Conservation (phyloP, 176 grass and related monocot species). For the Poa pratensis region DNA sequence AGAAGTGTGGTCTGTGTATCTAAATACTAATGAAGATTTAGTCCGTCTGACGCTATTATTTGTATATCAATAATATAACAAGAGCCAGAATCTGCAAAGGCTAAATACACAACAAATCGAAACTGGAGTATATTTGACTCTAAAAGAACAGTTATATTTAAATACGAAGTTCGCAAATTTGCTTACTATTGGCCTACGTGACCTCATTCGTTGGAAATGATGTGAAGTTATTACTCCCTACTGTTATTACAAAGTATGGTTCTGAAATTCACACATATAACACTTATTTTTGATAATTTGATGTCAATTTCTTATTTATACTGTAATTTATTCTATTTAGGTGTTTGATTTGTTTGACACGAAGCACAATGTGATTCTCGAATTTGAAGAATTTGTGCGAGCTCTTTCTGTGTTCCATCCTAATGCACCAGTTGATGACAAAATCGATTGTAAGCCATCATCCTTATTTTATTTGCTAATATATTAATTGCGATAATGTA, state of each 20-base stretch:
- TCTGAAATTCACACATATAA: not conserved
- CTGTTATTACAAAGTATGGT: constrained; percentile 22
- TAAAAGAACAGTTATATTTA: not conserved
- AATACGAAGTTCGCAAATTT: not conserved
- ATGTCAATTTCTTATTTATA: constrained; percentile 15
- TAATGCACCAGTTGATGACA: constrained; percentile 67
- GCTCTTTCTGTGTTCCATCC: constrained; percentile 89
- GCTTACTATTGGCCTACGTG: not conserved
- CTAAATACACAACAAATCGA: not conserved
- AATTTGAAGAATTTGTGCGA: constrained; percentile 81
- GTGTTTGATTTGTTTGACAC: constrained; percentile 87
- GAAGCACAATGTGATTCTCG: constrained; percentile 76
- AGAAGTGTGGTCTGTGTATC: not conserved
- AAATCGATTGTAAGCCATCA: constrained; percentile 75
- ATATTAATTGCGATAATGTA: not conserved
- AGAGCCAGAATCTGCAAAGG: not conserved
- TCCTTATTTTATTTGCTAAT: constrained; percentile 15
- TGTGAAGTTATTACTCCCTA: not conserved
- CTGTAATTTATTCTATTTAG: constrained; percentile 49
- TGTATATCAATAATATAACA: not conserved
- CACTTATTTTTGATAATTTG: not conserved
- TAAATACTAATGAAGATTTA: not conserved
- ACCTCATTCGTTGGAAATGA: not conserved
- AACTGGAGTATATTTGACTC: not conserved
- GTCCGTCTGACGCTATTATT: constrained; percentile 14